Evolutionary conservation across 2,329 filamentous ascomycete species (phyloP).

Genomic region (Plectosphaerella plurivora): DNA sequence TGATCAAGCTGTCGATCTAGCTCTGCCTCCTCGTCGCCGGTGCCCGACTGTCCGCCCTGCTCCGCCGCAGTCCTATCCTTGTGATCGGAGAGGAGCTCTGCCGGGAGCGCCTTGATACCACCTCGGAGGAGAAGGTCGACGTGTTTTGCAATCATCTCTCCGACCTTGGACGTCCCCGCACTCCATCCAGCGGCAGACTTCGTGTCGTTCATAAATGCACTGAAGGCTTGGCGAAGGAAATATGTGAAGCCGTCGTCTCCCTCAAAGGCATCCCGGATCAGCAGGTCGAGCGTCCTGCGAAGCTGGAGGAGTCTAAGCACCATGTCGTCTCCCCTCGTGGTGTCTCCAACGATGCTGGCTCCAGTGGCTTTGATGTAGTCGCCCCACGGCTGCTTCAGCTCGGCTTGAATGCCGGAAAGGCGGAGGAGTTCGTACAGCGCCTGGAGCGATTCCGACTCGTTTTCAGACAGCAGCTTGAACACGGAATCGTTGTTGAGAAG

Average conservation of each 20-base stretch:
- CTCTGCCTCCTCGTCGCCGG: conserved; percentile 85
- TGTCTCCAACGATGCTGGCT: conserved; percentile 73
- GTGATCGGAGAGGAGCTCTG: conserved; percentile 58
- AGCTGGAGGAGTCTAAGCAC: conserved; percentile 76
- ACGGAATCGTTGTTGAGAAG: conserved; percentile 65
- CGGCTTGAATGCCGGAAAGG: conserved; percentile 64
- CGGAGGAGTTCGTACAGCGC: conserved; percentile 74
- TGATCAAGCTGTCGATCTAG: conserved; percentile 90
- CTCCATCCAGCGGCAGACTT: conserved; percentile 68
- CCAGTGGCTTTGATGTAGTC: conserved; percentile 76
- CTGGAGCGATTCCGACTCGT: conserved; percentile 66
- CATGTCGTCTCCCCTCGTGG: conserved; percentile 77
- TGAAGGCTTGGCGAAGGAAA: conserved; percentile 78
- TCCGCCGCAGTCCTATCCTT: conserved; percentile 55
- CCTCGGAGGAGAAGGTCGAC: conserved; percentile 85
- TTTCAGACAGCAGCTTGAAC: conserved; percentile 66
- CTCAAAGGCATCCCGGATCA: conserved; percentile 72
- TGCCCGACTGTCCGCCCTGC: conserved; percentile 59
- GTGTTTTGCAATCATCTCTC: conserved; percentile 98
- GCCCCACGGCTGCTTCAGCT: conserved; percentile 69
- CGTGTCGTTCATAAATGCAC: conserved; percentile 87
- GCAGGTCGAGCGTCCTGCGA: conserved; percentile 71
- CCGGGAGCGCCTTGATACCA: conserved; percentile 77
- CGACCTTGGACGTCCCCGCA: conserved; percentile 86
- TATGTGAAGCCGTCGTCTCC: conserved; percentile 74